A percentile compares a stretch with the other conserved stretches of the same genome.
Evolutionary conservation across 208 protist species (phyloP).

Genomic region (Wallacemonas sp.): DNA sequence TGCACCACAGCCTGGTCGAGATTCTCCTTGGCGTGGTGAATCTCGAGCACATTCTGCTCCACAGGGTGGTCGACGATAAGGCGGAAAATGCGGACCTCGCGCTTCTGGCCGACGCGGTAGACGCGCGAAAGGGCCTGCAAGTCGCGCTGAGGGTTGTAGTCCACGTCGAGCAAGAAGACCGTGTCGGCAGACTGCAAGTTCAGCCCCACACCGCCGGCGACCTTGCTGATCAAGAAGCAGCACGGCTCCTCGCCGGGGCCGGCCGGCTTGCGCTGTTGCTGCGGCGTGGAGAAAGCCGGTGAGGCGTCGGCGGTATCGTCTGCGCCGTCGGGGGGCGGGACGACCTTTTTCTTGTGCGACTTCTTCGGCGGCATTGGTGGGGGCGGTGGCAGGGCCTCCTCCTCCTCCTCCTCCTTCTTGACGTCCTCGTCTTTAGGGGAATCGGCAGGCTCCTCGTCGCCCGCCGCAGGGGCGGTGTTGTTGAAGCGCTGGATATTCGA

Average conservation of each 20-base stretch:
- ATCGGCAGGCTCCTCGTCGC: background rate
- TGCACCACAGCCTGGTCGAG: slow-evolving; percentile 47
- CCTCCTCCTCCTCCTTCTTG: background rate
- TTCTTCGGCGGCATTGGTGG: background rate
- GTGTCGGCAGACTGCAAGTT: slow-evolving; percentile 96
- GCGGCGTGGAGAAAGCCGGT: background rate
- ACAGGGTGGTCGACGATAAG: slow-evolving; percentile 73
- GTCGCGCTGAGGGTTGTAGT: slow-evolving; percentile 97
- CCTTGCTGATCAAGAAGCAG: slow-evolving; percentile 95
- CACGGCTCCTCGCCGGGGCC: slow-evolving; percentile 17
- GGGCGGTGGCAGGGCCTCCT: background rate
- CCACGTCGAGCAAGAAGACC: slow-evolving; percentile 96
- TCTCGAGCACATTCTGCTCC: slow-evolving; percentile 31
- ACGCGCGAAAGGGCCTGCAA: slow-evolving; percentile 95
- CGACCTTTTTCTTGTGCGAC: background rate
- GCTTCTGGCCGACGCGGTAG: slow-evolving; percentile 96
- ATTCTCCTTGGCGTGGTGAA: slow-evolving; percentile 51
- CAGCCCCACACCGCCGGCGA: slow-evolving; percentile 96
- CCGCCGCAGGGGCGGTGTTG: background rate
- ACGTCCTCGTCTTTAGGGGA: slow-evolving; percentile 3
- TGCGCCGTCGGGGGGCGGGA: background rate
- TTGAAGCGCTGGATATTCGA: slow-evolving; percentile 89
- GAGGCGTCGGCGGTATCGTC: background rate
- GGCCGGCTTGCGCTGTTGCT: background rate
- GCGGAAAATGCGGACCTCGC: slow-evolving; percentile 92